Evolutionary conservation across 768 basidiomycete genomes (phyloP).

Genomic region (Clavaria fumosa): DNA sequence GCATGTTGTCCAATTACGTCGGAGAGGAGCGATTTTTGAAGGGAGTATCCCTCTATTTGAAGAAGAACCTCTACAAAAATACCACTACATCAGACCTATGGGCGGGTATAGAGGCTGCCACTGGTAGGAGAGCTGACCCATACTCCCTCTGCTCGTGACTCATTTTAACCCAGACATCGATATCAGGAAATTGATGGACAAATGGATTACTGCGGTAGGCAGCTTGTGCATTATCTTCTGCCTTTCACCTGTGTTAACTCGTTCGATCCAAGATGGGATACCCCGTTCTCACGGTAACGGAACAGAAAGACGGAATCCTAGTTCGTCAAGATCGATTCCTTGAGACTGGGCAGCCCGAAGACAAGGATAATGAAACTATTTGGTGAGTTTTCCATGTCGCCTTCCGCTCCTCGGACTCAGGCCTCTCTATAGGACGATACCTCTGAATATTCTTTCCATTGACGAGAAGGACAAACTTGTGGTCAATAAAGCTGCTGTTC

Average conservation of each 20-base stretch:
- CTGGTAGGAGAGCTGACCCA: constrained; percentile 22
- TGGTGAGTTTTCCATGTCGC: constrained; percentile 39
- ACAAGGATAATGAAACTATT: constrained; percentile 74
- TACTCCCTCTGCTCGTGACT: neutral
- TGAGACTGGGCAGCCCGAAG: constrained; percentile 62
- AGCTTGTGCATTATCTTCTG: too few relatives aligned
- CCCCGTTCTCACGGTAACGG: constrained; percentile 79
- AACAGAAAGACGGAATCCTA: constrained; percentile 52
- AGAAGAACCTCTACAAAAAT: constrained; percentile 73
- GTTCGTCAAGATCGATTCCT: constrained; percentile 89
- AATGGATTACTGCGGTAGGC: constrained; percentile 72
- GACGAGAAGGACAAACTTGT: constrained; percentile 37
- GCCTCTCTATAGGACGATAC: constrained; percentile 46
- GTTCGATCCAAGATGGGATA: constrained; percentile 50
- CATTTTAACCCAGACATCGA: constrained; percentile 32
- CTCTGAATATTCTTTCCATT: constrained; percentile 57
- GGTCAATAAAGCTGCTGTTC: constrained; percentile 46
- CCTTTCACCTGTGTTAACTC: too few relatives aligned
- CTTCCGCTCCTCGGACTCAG: constrained; percentile 1
- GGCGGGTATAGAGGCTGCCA: constrained; percentile 68
- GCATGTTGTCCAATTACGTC: constrained; percentile 82
- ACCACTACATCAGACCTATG: constrained; percentile 78
- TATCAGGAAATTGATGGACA: constrained; percentile 70
- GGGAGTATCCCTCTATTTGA: constrained; percentile 85
- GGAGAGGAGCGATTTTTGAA: constrained; percentile 80